phyloP scores from a whole-genome alignment of 257 asterid species.

The Solanum raphanifolium region DNA sequence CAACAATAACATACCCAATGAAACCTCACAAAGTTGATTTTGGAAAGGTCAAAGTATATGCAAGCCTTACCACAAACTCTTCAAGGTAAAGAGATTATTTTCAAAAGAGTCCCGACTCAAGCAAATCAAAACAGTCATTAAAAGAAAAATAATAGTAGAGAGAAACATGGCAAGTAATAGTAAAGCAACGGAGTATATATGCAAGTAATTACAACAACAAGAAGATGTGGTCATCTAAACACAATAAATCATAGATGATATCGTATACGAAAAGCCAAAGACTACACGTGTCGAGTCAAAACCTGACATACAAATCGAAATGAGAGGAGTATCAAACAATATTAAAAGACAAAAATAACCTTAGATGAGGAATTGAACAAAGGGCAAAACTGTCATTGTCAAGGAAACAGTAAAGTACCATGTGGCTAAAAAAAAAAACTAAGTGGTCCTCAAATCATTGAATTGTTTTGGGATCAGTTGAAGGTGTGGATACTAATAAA shows the following conservation, averaged over 20 bases:
- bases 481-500: neutral
- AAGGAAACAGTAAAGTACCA: neutral
- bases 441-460: neutral
- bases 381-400: neutral
- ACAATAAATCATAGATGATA: neutral
- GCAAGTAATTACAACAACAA: too few relatives aligned
- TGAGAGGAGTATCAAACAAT: neutral
- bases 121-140: neutral
- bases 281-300: neutral
- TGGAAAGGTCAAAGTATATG: rapidly evolving
- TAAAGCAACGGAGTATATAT: too few relatives aligned
- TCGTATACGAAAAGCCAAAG: neutral
- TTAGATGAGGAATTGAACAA: neutral
- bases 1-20: rapidly evolving
- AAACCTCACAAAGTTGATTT: too few relatives aligned
- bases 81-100: too few relatives aligned
- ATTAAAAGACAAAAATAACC: neutral
- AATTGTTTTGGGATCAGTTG: neutral
- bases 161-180: neutral
- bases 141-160: rapidly evolving
- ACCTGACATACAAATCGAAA: rapidly evolving
- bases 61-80: neutral
- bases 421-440: neutral
- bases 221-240: neutral
- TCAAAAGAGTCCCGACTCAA: too few relatives aligned